phyloP scores from a whole-genome alignment of 1,284 basidiomycete species.

The Malassezia dermatis region DNA sequence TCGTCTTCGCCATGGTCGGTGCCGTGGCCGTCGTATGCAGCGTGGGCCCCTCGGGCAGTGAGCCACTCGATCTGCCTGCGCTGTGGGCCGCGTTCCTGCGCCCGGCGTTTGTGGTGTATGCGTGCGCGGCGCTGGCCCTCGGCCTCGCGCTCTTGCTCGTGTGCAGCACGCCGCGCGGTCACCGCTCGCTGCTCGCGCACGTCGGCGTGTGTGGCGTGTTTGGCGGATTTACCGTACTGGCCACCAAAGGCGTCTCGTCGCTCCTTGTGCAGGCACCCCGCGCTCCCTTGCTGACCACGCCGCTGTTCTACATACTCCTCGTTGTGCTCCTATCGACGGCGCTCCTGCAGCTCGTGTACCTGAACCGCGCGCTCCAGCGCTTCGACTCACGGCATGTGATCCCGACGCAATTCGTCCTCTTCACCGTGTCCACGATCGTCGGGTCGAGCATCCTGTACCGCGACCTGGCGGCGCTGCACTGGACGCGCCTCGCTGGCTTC shows the following conservation, averaged over 20 bases:
- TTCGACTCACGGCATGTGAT: constrained; percentile 37
- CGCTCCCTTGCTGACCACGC: constrained; percentile 28
- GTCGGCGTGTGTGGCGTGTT: constrained; percentile 77
- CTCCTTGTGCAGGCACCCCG: constrained; percentile 49
- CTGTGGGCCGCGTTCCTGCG: constrained; percentile 32
- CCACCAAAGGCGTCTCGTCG: constrained; percentile 83
- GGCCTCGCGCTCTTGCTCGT: constrained; percentile 17
- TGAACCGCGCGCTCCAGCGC: constrained; percentile 57
- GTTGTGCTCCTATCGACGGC: constrained; percentile 69
- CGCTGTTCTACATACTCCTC: constrained; percentile 38
- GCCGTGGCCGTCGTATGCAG: constrained; percentile 63
- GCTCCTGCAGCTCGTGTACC: constrained; percentile 75
- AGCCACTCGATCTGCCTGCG: constrained; percentile 24
- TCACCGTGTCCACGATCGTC: constrained; percentile 64
- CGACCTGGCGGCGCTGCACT: constrained; percentile 59
- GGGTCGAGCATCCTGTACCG: constrained; percentile 87
- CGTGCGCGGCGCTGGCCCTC: constrained; percentile 16
- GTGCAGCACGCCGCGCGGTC: constrained; percentile 57
- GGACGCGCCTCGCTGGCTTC: constrained; percentile 65
- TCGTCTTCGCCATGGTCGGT: constrained; percentile 38
- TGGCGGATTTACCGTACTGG: constrained; percentile 85
- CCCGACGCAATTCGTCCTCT: constrained; percentile 83
- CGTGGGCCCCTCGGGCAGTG: constrained; percentile 52
- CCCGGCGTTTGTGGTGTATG: constrained; percentile 36
- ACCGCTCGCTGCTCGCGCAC: constrained; percentile 68